These are phyloP conservation scores for Gaeumannomyces tritici DNA, from an alignment of 2,329 filamentous ascomycete species.

Conservation along the genomic window DNA sequence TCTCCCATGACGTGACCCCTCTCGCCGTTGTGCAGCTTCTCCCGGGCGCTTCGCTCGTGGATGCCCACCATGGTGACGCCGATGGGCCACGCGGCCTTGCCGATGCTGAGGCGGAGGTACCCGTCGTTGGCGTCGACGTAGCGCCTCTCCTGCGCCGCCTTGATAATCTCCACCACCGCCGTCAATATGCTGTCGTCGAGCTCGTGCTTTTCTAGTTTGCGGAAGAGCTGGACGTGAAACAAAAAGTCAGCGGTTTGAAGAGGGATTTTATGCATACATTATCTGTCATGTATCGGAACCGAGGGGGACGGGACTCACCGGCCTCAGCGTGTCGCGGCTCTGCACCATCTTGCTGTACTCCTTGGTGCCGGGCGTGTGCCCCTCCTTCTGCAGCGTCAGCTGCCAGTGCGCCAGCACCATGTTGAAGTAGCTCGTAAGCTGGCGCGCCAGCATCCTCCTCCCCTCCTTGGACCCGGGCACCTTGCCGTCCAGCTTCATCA, in stretches of 20 bases:
- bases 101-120: constrained; percentile 86
- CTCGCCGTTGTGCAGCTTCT: constrained; percentile 84
- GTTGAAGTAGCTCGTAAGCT: constrained; percentile 90
- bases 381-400: constrained; percentile 59
- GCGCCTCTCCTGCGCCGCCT: constrained; percentile 77
- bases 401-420: constrained; percentile 92
- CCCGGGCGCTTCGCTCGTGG: constrained; percentile 88
- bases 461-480: constrained; percentile 54
- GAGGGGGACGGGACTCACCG: constrained; percentile 31
- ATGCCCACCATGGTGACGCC: constrained; percentile 99
- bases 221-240: constrained; percentile 53
- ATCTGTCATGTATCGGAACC: neutral
- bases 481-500: constrained; percentile 71
- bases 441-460: constrained; percentile 67
- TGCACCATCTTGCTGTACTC: constrained; percentile 78
- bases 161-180: constrained; percentile 84
- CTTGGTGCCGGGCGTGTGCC: constrained; percentile 66
- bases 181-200: constrained; percentile 70
- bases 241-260: neutral
- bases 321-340: constrained; percentile 78
- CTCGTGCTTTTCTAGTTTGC: constrained; percentile 74
- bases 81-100: constrained; percentile 96
- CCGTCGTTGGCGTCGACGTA: constrained; percentile 97
- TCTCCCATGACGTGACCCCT: constrained; percentile 96
- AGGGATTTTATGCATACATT: neutral